Base-by-base conservation (phyloP, 2,329 filamentous ascomycete species). In the Cercospora brassicicola region DNA sequence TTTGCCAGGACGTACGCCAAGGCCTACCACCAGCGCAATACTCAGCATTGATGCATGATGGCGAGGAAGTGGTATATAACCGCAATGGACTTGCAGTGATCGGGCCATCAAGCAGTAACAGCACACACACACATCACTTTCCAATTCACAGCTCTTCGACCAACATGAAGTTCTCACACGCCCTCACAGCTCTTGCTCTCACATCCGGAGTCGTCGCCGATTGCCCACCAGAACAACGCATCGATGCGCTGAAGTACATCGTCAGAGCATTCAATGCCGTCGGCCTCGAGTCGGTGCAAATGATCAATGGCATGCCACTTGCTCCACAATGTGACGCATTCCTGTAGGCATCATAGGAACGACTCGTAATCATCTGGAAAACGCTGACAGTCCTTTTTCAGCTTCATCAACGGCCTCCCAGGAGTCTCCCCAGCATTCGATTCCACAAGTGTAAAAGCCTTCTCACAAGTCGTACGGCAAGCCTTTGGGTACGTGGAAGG, bases 341-440 rank as follows among this genome's bases (percentile, higher is more conserved):
- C 23, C n/a, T 60, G 64, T 66, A 30, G 10, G 57, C 18, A 10
- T 31, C 30, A 11, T 31, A 9, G 1, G 30, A 31, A 31, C 30
- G 30, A 31, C 0, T 11, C 30, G 9, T 23, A 23, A 23, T 31
- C 30, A 11, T 31, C 10, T 9, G 30, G 8, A 7, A 31, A 31
- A 31, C 30, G 6, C 30, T 31, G 30, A 31, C 30, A 13, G 7
- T 36, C 15, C 3, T 10, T 3, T n/a, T 11, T 2, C 13, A 66
- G 57, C 7, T 66, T 60, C 42, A 56, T 66, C 57, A 66, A 66
- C 51, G 64, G 64, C 28, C 23, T 62, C 15, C 64, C 64, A 13
- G 64, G 59, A 30, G 42, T 66, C 48, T 18, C 51, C 20, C 53
- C 53, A 28, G 64, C 57, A 4, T 56, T 62, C 51, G 64, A 66